A percentile compares a stretch with the other conserved stretches of the same genome.
phyloP scores from a whole-genome alignment of 2,329 filamentous ascomycete species.

The Ascochyta fabae region DNA sequence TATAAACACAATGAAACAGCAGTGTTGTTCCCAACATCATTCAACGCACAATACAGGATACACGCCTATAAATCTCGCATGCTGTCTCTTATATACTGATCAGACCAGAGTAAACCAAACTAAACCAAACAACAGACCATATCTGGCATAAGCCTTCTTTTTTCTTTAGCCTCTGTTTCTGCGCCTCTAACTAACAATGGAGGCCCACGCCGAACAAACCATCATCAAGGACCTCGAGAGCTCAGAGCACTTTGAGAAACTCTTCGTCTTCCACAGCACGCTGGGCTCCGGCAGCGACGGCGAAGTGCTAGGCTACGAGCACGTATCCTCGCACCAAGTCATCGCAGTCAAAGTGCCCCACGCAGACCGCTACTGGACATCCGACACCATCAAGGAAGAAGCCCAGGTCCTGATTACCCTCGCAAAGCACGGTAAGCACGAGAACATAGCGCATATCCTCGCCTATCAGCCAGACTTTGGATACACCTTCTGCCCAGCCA shows the following conservation, averaged over 20 bases:
- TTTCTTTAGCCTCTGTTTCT: no score
- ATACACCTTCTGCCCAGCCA: neutral
- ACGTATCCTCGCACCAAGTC: neutral
- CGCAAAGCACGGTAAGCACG: neutral
- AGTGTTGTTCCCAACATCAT: no score
- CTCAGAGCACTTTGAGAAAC: neutral
- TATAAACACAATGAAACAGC: no score
- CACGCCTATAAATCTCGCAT: no score
- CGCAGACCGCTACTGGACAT: neutral
- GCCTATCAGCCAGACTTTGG: neutral
- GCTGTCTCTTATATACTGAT: no score
- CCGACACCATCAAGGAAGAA: neutral
- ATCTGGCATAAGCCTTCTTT: no score
- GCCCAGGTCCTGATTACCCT: neutral
- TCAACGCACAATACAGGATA: no score
- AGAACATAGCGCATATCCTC: slow-evolving; percentile 5
- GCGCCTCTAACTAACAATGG: no score
- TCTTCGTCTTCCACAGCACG: neutral
- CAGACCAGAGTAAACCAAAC: no score
- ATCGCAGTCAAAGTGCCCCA: slow-evolving; percentile 3
- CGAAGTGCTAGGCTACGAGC: neutral
- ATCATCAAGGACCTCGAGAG: neutral
- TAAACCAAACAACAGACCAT: no score
- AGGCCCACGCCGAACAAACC: no score
- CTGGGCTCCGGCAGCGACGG: neutral